These are phyloP conservation scores for Pseudognaphalium luteoalbum DNA, from an alignment of 129 eudicot species.

Conservation along the genomic window DNA sequence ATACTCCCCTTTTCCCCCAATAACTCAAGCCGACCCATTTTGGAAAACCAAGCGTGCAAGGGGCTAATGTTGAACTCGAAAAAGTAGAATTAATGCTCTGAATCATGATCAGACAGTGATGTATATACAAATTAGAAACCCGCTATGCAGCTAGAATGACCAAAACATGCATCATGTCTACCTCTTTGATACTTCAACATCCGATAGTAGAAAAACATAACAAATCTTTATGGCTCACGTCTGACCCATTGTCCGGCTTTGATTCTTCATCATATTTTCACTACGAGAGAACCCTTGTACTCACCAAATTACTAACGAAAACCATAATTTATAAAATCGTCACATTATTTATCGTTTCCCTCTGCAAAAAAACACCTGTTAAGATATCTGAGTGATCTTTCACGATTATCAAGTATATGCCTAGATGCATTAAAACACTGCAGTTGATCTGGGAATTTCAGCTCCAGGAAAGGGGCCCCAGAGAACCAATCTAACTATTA, in stretches of 20 bases:
- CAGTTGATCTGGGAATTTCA: background rate
- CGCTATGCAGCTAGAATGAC: background rate
- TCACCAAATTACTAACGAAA: background rate
- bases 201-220: background rate
- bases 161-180: background rate
- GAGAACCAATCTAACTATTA: background rate
- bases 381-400: too few relatives aligned
- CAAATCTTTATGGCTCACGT: background rate
- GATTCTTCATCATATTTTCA: background rate
- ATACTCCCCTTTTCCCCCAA: background rate
- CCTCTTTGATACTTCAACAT: background rate
- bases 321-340: too few relatives aligned
- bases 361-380: too few relatives aligned
- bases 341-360: too few relatives aligned
- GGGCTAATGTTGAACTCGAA: background rate
- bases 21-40: background rate
- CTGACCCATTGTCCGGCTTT: background rate
- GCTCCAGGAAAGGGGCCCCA: background rate
- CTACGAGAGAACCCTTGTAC: background rate
- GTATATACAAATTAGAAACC: background rate
- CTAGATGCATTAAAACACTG: background rate
- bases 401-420: too few relatives aligned
- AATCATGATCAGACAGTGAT: background rate
- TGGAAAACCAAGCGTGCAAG: background rate
- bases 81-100: background rate